Percentiles rank a stretch among this genome's conserved stretches.
phyloP scores from a whole-genome alignment of 352 stramenopile species.

The Pythium inflatum region DNA sequence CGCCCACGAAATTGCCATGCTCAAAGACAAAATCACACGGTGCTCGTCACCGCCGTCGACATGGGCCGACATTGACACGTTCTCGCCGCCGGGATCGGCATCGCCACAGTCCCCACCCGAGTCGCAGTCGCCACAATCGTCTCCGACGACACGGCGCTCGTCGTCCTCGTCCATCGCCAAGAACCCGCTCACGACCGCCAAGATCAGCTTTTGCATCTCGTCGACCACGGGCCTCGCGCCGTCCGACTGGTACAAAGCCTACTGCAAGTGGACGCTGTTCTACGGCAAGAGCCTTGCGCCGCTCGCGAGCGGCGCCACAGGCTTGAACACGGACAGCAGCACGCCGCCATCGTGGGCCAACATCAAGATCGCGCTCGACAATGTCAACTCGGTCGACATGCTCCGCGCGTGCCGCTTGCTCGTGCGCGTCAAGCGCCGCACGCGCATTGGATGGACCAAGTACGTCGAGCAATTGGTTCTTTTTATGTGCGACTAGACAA shows the following conservation, averaged over 20 bases:
- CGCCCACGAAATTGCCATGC: slow-evolving; percentile 1
- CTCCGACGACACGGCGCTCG: not conserved
- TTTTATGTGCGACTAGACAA: not conserved
- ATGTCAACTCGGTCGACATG: slow-evolving; percentile 13
- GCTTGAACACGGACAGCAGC: slow-evolving; percentile 4
- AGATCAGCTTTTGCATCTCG: slow-evolving; percentile 16
- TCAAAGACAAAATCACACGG: slow-evolving; percentile 13
- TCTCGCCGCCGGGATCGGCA: not conserved
- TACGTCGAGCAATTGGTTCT: not conserved
- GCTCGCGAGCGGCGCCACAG: slow-evolving; percentile 14
- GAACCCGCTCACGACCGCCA: not conserved
- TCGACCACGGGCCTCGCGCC: not conserved
- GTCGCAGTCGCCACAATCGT: not conserved
- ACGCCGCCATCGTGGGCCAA: slow-evolving; percentile 9
- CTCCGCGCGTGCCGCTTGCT: slow-evolving; percentile 20
- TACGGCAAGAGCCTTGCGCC: slow-evolving; percentile 5
- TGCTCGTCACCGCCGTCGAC: slow-evolving; percentile 10
- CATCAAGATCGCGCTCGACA: slow-evolving; percentile 5
- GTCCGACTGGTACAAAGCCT: slow-evolving; percentile 22
- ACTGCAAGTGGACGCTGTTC: slow-evolving; percentile 25
- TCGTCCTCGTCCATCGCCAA: not conserved
- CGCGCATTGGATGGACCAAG: slow-evolving; percentile 17
- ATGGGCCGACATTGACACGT: slow-evolving; percentile 15
- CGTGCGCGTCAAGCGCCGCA: slow-evolving; percentile 16
- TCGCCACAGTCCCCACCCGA: not conserved